phyloP scores from a whole-genome alignment of 2,329 filamentous ascomycete species.

The Xylaria sp. region DNA sequence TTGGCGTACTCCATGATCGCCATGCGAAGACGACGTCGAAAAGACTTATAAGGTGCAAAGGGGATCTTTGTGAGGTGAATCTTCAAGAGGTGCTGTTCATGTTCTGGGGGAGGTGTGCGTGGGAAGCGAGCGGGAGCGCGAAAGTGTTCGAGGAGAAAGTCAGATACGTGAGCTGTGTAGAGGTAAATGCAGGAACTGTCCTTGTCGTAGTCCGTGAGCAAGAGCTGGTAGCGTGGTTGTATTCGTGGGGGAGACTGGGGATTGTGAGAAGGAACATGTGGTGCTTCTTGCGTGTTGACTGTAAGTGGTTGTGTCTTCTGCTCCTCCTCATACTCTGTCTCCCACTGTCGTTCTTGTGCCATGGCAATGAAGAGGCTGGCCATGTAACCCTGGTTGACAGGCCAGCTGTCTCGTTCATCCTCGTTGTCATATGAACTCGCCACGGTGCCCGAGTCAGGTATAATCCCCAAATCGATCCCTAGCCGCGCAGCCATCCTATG shows the following conservation, averaged over 20 bases:
- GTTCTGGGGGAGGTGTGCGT: background rate
- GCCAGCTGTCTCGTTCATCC: background rate
- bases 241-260: background rate
- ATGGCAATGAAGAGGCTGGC: conserved; percentile 15
- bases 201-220: background rate
- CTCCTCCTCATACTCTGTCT: background rate
- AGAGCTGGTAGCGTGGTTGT: conserved; percentile 22
- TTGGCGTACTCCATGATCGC: conserved; percentile 17
- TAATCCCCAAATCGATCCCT: background rate
- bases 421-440: no score
- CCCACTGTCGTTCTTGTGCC: conserved; percentile 7
- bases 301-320: background rate
- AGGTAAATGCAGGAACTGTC: conserved; percentile 1
- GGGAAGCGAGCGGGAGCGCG: conserved; percentile 1
- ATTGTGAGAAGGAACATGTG: no score
- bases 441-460: background rate
- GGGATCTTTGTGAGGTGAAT: conserved; percentile 16
- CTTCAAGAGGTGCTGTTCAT: conserved; percentile 3
- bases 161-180: conserved; percentile 21
- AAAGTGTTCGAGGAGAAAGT: conserved; percentile 22
- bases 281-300: background rate
- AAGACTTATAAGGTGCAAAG: background rate
- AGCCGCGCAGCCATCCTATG: background rate
- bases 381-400: background rate
- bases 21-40: conserved; percentile 6